These are phyloP conservation scores for Papiliotrema laurentii DNA, from an alignment of 1,284 basidiomycete genomes.

Conservation along the genomic window DNA sequence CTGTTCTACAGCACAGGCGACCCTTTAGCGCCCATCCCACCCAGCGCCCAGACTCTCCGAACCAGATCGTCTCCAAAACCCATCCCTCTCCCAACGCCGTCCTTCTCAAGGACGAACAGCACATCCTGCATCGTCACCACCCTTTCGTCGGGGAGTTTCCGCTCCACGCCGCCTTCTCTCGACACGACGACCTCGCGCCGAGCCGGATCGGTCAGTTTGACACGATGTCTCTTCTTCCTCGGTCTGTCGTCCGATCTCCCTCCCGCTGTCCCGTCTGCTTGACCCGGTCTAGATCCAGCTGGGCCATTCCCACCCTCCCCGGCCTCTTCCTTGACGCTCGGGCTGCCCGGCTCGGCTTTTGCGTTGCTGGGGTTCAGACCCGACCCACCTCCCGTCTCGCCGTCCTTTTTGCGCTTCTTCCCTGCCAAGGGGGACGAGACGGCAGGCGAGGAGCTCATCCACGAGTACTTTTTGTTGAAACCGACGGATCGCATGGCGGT, in stretches of 20 bases:
- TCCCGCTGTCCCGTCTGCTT: not conserved
- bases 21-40: conserved; percentile 10
- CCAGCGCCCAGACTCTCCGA: conserved; percentile 20
- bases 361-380: not conserved
- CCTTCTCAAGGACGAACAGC: conserved; percentile 40
- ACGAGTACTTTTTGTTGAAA: conserved; percentile 33
- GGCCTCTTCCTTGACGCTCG: not conserved
- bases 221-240: conserved; percentile 7
- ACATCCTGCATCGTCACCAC: conserved; percentile 37
- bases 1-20: not conserved
- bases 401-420: conserved; percentile 20
- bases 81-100: conserved; percentile 26
- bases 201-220: conserved; percentile 1
- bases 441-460: conserved; percentile 30
- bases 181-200: conserved; percentile 9
- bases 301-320: not conserved
- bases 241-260: not conserved
- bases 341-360: too few species aligned
- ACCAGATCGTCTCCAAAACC: conserved; percentile 30
- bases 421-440: conserved; percentile 20
- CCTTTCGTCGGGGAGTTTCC: conserved; percentile 28
- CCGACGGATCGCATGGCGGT: conserved; percentile 27
- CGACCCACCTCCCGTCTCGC: conserved; percentile 2
- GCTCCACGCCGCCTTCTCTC: conserved; percentile 10
- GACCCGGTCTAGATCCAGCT: not conserved